Evolutionary conservation across 2,329 filamentous ascomycete genomes (phyloP).

Genomic region (Alternaria hordeiaustralica): DNA sequence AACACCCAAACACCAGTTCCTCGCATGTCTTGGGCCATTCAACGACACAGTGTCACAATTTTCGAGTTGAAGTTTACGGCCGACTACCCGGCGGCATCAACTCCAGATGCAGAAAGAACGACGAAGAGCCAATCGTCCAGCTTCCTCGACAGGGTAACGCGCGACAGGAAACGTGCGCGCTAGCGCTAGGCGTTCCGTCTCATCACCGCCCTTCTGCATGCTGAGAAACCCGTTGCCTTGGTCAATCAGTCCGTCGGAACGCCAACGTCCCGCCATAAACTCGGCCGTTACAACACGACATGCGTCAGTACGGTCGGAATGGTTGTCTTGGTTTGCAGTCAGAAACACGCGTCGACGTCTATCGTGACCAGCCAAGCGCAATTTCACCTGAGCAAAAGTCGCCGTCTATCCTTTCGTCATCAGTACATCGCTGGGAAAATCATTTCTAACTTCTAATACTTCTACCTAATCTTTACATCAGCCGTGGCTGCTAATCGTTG

Average conservation of each 20-base stretch:
- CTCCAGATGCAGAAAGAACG: background rate
- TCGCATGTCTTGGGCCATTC: background rate
- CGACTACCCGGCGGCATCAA: background rate
- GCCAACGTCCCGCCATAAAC: background rate
- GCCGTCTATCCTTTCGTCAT: background rate
- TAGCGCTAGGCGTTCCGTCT: background rate
- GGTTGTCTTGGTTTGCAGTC: background rate
- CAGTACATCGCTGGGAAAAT: background rate
- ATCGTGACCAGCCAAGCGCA: background rate
- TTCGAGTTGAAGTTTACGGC: background rate
- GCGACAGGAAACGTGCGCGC: background rate
- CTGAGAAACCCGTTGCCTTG: background rate
- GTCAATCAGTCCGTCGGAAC: background rate
- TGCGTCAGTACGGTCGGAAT: background rate
- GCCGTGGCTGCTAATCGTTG: background rate
- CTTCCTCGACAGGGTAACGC: background rate
- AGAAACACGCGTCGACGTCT: background rate
- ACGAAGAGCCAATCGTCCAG: background rate
- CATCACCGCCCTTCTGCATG: background rate
- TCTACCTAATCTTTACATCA: background rate
- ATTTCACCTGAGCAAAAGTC: background rate
- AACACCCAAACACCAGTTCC: background rate
- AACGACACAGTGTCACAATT: background rate
- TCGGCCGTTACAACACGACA: background rate
- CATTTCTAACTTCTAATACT: background rate